These are phyloP conservation scores for Passalora sequoiae DNA, from an alignment of 2,329 filamentous ascomycete species.

Conservation along the genomic window DNA sequence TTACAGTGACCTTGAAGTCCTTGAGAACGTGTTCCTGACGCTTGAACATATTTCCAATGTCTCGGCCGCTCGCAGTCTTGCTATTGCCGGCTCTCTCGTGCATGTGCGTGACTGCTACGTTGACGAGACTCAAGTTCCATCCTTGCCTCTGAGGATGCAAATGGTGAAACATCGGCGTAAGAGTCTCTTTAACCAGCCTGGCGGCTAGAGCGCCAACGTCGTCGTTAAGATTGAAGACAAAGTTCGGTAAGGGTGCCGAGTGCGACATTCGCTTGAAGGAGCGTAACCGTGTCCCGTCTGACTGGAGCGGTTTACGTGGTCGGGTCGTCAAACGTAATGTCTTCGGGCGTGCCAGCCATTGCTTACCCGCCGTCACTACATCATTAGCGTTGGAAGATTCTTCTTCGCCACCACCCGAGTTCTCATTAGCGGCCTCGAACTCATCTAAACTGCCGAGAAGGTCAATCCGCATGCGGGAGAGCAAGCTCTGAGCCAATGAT, in stretches of 20 bases:
- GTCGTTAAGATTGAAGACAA: conserved; percentile 62
- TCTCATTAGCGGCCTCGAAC: conserved; percentile 12
- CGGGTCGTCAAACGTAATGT: conserved; percentile 78
- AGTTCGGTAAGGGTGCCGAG: conserved; percentile 67
- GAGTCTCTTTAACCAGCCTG: conserved; percentile 61
- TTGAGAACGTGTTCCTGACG: conserved; percentile 64
- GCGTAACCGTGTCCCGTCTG: conserved; percentile 52
- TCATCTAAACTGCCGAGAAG: conserved; percentile 54
- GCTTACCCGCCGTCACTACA: conserved; percentile 17
- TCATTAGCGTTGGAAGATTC: conserved; percentile 2
- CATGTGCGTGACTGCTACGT: conserved; percentile 86
- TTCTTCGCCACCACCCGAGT: conserved; percentile 26
- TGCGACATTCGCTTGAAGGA: conserved; percentile 68
- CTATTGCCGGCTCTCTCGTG: conserved; percentile 43
- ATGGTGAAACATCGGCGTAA: conserved; percentile 68
- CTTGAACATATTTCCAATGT: conserved; percentile 80
- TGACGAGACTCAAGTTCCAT: conserved; percentile 80
- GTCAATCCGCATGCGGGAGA: conserved; percentile 74
- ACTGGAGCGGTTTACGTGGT: conserved; percentile 50
- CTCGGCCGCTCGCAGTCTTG: conserved; percentile 53
- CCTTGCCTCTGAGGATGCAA: conserved; percentile 63
- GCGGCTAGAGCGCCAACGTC: conserved; percentile 58
- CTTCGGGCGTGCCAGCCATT: conserved; percentile 75
- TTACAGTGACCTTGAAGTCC: conserved; percentile 58
- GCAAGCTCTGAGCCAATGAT: conserved; percentile 63